Base-by-base conservation (phyloP, 345 rosid genomes). In the Citrus sp. region DNA sequence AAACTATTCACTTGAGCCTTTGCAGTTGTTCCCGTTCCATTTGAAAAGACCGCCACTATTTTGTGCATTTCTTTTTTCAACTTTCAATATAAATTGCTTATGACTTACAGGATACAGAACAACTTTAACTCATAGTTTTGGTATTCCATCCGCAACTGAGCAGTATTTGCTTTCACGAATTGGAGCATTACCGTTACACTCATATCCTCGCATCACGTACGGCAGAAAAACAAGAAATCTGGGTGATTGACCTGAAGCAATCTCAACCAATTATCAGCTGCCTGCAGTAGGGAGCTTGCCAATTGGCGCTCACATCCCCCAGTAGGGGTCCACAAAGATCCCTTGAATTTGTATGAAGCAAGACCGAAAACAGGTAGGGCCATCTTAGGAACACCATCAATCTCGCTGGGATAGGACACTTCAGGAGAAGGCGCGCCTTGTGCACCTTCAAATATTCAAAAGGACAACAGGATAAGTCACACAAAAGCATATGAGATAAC, bases 301-400 rank as follows among this genome's bases (percentile, higher is more conserved):
- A 89, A 82, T 74, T 78, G 90, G 61, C 76, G 71, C 28, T 90
- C 97, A 30, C 76, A 72, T 16, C 83, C 87, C n/a, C 86, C 89
- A 30, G 74, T 87, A 27, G 87, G 88, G 59, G 88, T 92, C 97
- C 99, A 92, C 78, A 94, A 84, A 30, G 97, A 88, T 30, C 91
- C 93, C 87, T 87, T 88, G 78, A 92, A 86, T 86, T 92, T 96
- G 80, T 92, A 92, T 28, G 95, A 88, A 49, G 97, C 97, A 28
- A 96, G 94, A 71, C 94, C 98, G 70, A 89, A 89, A 35, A 87
- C 86, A 19, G 90, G 91, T 81, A 96, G 81, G 16, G 79, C 69
- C 55, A 86, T 85, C 85, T 81, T 89, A 65, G 83, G 87, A 68
- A 80, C 76, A 56, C 77, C 73, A 37, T 80, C 86, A 79, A 78